phyloP scores from a whole-genome alignment of 257 asterid species.

The Rhazya stricta region DNA sequence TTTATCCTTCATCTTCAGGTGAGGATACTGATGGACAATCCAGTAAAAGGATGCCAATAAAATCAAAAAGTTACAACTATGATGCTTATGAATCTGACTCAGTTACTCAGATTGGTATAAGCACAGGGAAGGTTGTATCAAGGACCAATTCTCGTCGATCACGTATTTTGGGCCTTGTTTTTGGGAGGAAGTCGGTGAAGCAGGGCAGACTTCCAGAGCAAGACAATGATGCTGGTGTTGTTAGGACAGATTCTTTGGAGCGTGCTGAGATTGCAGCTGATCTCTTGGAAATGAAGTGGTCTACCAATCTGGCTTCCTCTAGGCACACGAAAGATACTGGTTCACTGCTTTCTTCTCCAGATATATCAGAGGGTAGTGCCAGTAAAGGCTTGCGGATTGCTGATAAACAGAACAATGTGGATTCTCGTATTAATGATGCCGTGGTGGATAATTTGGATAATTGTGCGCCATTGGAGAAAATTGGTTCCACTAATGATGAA shows the following conservation, averaged over 20 bases:
- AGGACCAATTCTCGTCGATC: slow-evolving; percentile 48
- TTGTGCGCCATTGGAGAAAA: slow-evolving; percentile 3
- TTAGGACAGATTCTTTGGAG: slow-evolving; percentile 55
- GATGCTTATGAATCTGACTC: slow-evolving; percentile 39
- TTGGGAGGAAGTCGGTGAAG: slow-evolving; percentile 48
- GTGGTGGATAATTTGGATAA: slow-evolving; percentile 10
- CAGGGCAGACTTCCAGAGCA: slow-evolving; percentile 27
- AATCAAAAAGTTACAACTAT: slow-evolving; percentile 44
- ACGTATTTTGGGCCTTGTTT: slow-evolving; percentile 55
- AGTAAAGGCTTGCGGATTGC: slow-evolving; percentile 15
- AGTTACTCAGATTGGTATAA: slow-evolving; percentile 21
- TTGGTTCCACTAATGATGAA: slow-evolving; percentile 22
- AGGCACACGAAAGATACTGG: slow-evolving; percentile 27
- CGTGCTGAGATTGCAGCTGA: slow-evolving; percentile 94
- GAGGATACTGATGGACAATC: slow-evolving; percentile 55
- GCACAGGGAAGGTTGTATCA: slow-evolving; percentile 28
- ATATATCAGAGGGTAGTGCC: slow-evolving; percentile 21
- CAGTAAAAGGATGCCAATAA: slow-evolving; percentile 26
- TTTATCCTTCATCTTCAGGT: slow-evolving; percentile 52
- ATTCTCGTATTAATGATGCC: slow-evolving; percentile 8
- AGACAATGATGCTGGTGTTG: slow-evolving; percentile 23
- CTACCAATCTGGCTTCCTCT: slow-evolving; percentile 62
- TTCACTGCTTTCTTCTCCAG: slow-evolving; percentile 27
- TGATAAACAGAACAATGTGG: slow-evolving; percentile 14
- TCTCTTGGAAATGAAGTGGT: slow-evolving; percentile 91